Evolutionary conservation across 2,329 filamentous ascomycete species (phyloP), one percentile per base, ranked within the genome.

Genomic region (Colletotrichum sp.): DNA sequence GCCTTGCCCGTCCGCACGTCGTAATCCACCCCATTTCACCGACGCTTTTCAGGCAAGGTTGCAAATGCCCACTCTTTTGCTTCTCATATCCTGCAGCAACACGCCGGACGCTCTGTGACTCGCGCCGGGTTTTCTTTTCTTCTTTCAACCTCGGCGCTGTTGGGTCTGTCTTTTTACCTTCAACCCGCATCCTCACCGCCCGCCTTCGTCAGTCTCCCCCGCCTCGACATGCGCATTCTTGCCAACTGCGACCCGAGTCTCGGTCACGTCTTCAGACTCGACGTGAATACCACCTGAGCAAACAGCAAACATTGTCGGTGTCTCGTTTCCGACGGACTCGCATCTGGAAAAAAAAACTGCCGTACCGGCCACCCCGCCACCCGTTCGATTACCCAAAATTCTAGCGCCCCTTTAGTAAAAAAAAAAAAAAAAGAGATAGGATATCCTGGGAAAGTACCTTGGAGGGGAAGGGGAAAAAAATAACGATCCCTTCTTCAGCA

Each of bases 141-240:
- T 55, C 58, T 65, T 30, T 13, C 66, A 69, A 60, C 66, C 21
- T 67, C 55, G 30, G 13, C 43, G 24, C 65, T 15, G 26, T 36
- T 36, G 18, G 28, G 10, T n/a, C 34, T 30, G 28, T 61, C 18
- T 30, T 30, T 30, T 30, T 30, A 30, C 58, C 55, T 30, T 38
- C 60, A 64, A 61, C 56, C 30, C n/a, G 55, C 38, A 60, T 36
- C 38, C 28, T 16, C 56, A 66, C 66, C 21, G 34, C 26, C 32
- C 34, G 56, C 56, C n/a, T 18, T 30, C 13, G 62, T 21, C 38
- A 58, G 68, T 64, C 38, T n/a, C 18, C 38, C 30, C 55, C 26
- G 62, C 24, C 62, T 68, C 73, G 73, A 72, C 69, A 72, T 72
- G 73, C 73, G 62, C 62, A 72, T 55, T 64, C 56, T 26, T 68